Evolutionary conservation across 2,329 filamentous ascomycete genomes (phyloP), one percentile per base, ranked within the genome.

Genomic region (Shiraia bambusicola): DNA sequence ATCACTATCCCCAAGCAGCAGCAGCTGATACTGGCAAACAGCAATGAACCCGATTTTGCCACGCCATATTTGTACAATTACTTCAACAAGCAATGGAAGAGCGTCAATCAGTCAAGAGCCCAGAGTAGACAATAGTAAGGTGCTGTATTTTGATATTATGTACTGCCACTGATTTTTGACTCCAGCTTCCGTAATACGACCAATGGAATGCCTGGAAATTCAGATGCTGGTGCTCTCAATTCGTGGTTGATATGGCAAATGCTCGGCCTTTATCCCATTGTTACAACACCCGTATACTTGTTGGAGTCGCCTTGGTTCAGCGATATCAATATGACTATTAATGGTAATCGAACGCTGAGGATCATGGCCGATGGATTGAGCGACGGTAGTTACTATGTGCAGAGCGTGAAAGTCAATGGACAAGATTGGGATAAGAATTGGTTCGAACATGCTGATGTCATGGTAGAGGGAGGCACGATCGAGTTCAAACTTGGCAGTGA

Each of bases 41-140:
- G 81, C 15, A 86, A 86, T 61, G 80, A 87, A 63, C 83, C 83
- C 16, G 76, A 75, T 63, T 87, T 87, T 69, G 78, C 76, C 2
- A 79, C 81, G 0, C 83, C 83, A 0, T 88, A 66, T 52, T 73
- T 88, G 1, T 60, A 58, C 55, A 25, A 63, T 62, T 55, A 69
- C 63, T 57, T 70, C 62, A 65, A 56, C 33, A 67, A 66, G 40
- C 51, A 71, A 40, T 68, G 61, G 57, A 69, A 68, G 45, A 69
- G 61, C 14, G 69, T 69, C 2, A 56, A 62, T 19, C 56, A 59
- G 32, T 64, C 59, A 1, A 54, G 67, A 12, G 47, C 45, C 2
- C 43, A 50, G 5, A 54, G 61, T 2, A 54, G 67, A 22, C 47
- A 58, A 34, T 70, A 66, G 49, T 72, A 50, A 25, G 47, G 19